Base-by-base conservation (phyloP, 176 grass and related monocot genomes). In the Typha latifolia region DNA sequence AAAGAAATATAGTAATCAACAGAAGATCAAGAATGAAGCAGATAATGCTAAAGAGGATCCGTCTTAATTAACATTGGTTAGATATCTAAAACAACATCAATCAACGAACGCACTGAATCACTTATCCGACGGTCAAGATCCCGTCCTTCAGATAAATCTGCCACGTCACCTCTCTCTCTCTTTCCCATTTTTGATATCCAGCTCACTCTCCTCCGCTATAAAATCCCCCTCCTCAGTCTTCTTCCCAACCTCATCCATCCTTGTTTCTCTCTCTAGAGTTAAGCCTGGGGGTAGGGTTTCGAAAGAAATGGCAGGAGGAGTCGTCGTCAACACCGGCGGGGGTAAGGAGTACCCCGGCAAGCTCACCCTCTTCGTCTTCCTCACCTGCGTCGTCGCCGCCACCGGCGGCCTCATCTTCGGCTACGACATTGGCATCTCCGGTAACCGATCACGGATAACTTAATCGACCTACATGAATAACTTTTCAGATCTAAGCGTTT, bases 401-500 rank as follows among this genome's bases (percentile, higher is more conserved):
- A 91, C 87, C 64, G 91, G 91, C 69, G 91, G 91, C 2, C 87
- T 96, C 82, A 96, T 96, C 72, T 96, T 96, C 63, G 91, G 91
- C 26, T 96, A 96, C 1, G 91, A 96, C 69, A 90, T 96, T 61
- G 91, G 91, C 27, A 96, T 96, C 79, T 96, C 91, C 73, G 91
- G 91, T 96, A 37, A 59, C 66, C 47, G 51, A 20, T 37, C 23
- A 59, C 66, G 52, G 64, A 20, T 37, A 18, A 56, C 15, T 51
- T 14, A 50, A 22, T 50, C 4, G 2, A 64, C 29, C 14, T 31
- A 0, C 51, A 53, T 55, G 0, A 5, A 20, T 57, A 20, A 16
- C 0, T 57, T 20, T 16, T 57, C 15, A 57, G 53, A 57, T 57
- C 15, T 18, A 8, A 57, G 15, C 2, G 20, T 9, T 16, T 2